These are phyloP conservation scores for Lumnitzera racemosa DNA, from an alignment of 345 rosid genomes.

Conservation along the genomic window DNA sequence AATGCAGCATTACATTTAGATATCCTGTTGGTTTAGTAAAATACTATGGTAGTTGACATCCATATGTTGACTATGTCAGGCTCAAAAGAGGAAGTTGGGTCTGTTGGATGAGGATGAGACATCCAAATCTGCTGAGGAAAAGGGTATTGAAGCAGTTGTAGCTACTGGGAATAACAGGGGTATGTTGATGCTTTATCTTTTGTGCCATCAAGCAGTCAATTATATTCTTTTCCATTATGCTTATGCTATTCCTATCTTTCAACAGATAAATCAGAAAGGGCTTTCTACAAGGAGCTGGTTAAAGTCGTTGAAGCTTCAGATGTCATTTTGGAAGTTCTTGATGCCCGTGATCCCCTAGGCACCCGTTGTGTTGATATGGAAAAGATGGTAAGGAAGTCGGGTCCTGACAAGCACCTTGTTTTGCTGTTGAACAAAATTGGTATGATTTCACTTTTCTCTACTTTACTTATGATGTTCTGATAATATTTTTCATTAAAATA, in stretches of 20 bases:
- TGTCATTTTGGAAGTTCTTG: constrained; percentile 93
- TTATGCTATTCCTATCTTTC: not conserved
- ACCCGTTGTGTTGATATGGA: constrained; percentile 95
- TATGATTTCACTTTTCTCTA: constrained; percentile 7
- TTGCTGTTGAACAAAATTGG: constrained; percentile 90
- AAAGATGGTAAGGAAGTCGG: constrained; percentile 78
- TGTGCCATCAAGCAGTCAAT: too few relatives aligned
- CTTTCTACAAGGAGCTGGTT: constrained; percentile 91
- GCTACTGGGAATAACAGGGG: constrained; percentile 45
- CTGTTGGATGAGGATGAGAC: constrained; percentile 35
- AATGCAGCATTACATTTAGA: too few relatives aligned
- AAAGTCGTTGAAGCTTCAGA: constrained; percentile 88
- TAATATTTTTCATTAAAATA: too few relatives aligned
- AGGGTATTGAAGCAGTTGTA: constrained; percentile 12
- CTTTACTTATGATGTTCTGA: not conserved
- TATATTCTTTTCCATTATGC: not conserved
- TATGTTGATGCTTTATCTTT: constrained; percentile 14
- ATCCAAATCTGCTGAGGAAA: constrained; percentile 14
- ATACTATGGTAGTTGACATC: too few relatives aligned
- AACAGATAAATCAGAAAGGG: constrained; percentile 77
- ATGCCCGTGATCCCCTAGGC: constrained; percentile 91
- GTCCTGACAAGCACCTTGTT: constrained; percentile 76
- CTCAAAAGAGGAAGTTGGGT: constrained; percentile 74
- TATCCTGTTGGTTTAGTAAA: too few relatives aligned
- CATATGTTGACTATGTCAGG: constrained; percentile 23